Evolutionary conservation across 1,139 yeast species (phyloP), one percentile per base, ranked within the genome.

Genomic region (Hansenula sp.): DNA sequence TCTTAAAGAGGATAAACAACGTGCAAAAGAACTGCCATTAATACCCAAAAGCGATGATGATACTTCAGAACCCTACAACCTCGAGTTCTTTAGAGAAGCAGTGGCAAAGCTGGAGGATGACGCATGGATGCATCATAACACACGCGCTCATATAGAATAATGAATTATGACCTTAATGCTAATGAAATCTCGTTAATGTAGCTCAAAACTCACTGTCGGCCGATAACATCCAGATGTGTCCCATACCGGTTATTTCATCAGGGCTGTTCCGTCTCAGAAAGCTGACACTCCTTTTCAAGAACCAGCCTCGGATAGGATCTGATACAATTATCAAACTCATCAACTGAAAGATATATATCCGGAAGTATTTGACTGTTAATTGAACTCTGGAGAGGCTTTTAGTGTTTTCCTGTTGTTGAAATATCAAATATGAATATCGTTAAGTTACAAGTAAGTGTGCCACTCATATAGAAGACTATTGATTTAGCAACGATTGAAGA

Each of bases 341-440:
- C n/a, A n/a, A n/a, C n/a, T n/a, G n/a, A n/a, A n/a, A n/a, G n/a
- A n/a, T n/a, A n/a, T n/a, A n/a, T n/a, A n/a, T n/a, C n/a, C n/a
- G n/a, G n/a, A n/a, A n/a, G n/a, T n/a, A n/a, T n/a, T n/a, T n/a
- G n/a, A n/a, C n/a, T n/a, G n/a, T n/a, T n/a, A n/a, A n/a, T n/a
- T n/a, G n/a, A n/a, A n/a, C n/a, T n/a, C n/a, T n/a, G n/a, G n/a
- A n/a, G n/a, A n/a, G n/a, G n/a, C n/a, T n/a, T n/a, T n/a, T n/a
- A n/a, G n/a, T n/a, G n/a, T n/a, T n/a, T n/a, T n/a, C n/a, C n/a
- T n/a, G n/a, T n/a, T n/a, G n/a, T n/a, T 24, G 26, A 24, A 10
- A 24, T 9, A 24, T 24, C 14, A 6, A 26, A n/a, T 17, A 76
- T 76, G 82, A 76, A 76, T 61, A 77, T 75, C 47, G 68, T 76